phyloP scores from a whole-genome alignment of 1,139 yeast genomes.

The Candida albicans region DNA sequence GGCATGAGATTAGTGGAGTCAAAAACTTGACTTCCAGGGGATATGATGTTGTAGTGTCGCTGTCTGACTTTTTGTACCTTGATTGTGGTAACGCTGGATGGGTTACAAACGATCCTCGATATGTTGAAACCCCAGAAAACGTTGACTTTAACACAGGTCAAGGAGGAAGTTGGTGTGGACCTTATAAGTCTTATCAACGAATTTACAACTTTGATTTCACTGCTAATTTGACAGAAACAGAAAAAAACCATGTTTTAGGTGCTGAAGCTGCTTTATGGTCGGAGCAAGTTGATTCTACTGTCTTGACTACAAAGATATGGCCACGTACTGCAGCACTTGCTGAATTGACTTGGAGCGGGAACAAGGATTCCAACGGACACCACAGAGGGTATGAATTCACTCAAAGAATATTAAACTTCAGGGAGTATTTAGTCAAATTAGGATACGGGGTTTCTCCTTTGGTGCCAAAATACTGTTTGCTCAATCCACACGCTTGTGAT shows the following conservation, averaged over 20 bases:
- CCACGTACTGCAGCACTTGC: conserved; percentile 51
- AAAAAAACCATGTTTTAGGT: conserved; percentile 38
- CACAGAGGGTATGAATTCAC: conserved; percentile 35
- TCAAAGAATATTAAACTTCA: conserved; percentile 41
- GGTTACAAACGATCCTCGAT: conserved; percentile 39
- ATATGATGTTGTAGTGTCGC: conserved; percentile 45
- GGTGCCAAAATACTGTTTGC: conserved; percentile 41
- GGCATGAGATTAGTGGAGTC: conserved; percentile 34
- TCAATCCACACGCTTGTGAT: conserved; percentile 46
- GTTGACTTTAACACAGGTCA: conserved; percentile 28
- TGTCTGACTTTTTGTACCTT: conserved; percentile 37
- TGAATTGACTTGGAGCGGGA: conserved; percentile 50
- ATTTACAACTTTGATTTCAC: conserved; percentile 43
- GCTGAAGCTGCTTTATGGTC: conserved; percentile 50
- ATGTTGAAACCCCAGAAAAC: conserved; percentile 27
- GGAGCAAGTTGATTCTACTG: conserved; percentile 42
- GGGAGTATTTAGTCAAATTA: conserved; percentile 43
- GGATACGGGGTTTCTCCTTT: conserved; percentile 42
- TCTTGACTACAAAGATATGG: conserved; percentile 45
- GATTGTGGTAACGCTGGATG: conserved; percentile 51
- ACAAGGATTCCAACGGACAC: conserved; percentile 30
- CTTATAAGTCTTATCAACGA: conserved; percentile 52
- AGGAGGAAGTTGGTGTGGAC: conserved; percentile 53
- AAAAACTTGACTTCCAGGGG: conserved; percentile 35
- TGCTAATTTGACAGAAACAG: conserved; percentile 32